phyloP scores from a whole-genome alignment of 1,284 basidiomycete species.

The Austropuccinia psidii region DNA sequence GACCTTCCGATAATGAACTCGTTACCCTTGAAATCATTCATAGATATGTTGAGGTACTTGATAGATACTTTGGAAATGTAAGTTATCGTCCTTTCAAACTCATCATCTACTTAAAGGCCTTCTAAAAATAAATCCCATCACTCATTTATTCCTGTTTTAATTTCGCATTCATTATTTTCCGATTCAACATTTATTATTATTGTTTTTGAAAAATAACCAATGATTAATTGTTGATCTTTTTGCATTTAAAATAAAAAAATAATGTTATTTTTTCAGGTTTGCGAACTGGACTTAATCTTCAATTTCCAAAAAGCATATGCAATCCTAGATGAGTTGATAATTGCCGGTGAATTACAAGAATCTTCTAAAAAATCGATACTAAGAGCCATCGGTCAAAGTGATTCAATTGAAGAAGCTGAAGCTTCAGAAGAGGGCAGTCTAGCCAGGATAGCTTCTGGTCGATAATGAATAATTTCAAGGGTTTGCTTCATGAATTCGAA shows the following conservation, averaged over 20 bases:
- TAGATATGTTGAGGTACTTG: slow-evolving; percentile 96
- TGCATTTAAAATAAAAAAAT: no score
- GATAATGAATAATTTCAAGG: not conserved
- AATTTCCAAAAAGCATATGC: slow-evolving; percentile 98
- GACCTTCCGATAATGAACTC: slow-evolving; percentile 78
- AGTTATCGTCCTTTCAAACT: no score
- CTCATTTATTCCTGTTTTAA: not conserved
- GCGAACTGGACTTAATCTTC: slow-evolving; percentile 96
- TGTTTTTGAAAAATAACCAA: not conserved
- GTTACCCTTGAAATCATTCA: slow-evolving; percentile 95
- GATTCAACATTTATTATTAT: slow-evolving; percentile 29
- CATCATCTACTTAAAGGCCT: no score
- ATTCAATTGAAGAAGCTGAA: slow-evolving; percentile 48
- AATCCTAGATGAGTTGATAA: slow-evolving; percentile 96
- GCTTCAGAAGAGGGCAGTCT: slow-evolving; percentile 47
- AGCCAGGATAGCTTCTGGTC: slow-evolving; percentile 14
- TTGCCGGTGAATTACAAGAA: slow-evolving; percentile 95
- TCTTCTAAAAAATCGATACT: slow-evolving; percentile 97
- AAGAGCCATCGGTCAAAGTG: slow-evolving; percentile 59
- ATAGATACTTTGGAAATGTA: slow-evolving; percentile 98
- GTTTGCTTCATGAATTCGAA: no score
- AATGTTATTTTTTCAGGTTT: no score
- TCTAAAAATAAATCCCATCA: not conserved
- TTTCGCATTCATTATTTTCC: not conserved
- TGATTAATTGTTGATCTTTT: not conserved